A percentile compares a stretch with the other conserved stretches of the same genome.
These are phyloP conservation scores for Spathaspora boniae DNA, from an alignment of 805 yeast genomes.

Conservation along the genomic window DNA sequence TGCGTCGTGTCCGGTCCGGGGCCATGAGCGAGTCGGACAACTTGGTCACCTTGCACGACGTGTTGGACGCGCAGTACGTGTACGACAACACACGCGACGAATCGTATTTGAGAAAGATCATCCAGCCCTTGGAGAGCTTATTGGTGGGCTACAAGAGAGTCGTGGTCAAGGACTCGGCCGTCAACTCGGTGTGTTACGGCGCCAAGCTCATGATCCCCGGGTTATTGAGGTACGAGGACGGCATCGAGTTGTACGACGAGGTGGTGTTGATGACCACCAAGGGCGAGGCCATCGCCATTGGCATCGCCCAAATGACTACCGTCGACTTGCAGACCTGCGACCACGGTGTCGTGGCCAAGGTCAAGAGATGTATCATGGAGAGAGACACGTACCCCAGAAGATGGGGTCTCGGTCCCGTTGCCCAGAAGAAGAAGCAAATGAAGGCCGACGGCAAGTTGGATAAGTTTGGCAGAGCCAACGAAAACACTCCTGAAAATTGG, in stretches of 20 bases:
- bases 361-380: constrained; percentile 99
- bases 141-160: constrained; percentile 94
- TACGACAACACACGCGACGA: constrained; percentile 98
- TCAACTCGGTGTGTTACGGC: constrained; percentile 97
- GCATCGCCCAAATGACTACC: constrained; percentile 98
- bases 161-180: constrained; percentile 92
- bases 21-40: constrained; percentile 88
- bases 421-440: constrained; percentile 97
- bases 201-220: constrained; percentile 99
- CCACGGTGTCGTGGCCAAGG: constrained; percentile 98
- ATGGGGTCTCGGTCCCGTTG: constrained; percentile 99
- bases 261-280: constrained; percentile 97
- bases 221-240: constrained; percentile 93
- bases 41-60: constrained; percentile 94
- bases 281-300: constrained; percentile 99
- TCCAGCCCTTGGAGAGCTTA: constrained; percentile 91
- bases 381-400: constrained; percentile 98
- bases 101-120: constrained; percentile 87
- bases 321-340: constrained; percentile 95
- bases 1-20: constrained; percentile 98
- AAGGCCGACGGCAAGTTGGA: constrained; percentile 97
- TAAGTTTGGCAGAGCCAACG: constrained; percentile 90
- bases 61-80: constrained; percentile 96
- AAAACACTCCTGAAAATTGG: constrained; percentile 92
- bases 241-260: constrained; percentile 95